Conservation (phyloP, 1,284 basidiomycete genomes). For the Malassezia nana region DNA sequence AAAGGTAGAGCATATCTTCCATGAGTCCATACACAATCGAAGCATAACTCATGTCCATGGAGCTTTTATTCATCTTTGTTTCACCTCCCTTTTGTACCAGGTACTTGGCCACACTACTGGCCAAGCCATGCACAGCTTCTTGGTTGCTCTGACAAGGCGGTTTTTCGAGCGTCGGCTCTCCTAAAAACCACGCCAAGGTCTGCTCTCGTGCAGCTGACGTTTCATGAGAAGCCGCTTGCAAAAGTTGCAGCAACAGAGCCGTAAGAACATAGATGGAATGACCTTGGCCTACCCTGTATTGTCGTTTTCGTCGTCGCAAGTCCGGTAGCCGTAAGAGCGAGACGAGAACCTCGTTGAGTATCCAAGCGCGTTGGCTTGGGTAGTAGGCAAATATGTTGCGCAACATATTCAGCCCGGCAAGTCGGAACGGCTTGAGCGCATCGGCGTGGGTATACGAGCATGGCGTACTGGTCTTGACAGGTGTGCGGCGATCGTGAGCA, state of each 20-base stretch:
- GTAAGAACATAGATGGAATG: constrained; percentile 79
- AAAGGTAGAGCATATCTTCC: constrained; percentile 72
- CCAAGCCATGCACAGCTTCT: constrained; percentile 13
- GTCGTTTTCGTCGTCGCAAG: constrained; percentile 71
- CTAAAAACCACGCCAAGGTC: constrained; percentile 18
- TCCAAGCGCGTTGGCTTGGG: constrained; percentile 81
- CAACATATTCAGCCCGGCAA: constrained; percentile 71
- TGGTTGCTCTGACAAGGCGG: neutral
- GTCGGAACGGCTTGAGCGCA: constrained; percentile 53
- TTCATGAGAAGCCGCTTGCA: constrained; percentile 62
- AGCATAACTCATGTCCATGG: constrained; percentile 55
- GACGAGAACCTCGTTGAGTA: constrained; percentile 84
- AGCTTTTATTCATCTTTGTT: constrained; percentile 30
- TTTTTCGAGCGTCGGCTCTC: neutral
- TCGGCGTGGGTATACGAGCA: neutral
- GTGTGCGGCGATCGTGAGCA: constrained; percentile 56
- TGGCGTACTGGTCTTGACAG: neutral
- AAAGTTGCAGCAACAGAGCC: constrained; percentile 82
- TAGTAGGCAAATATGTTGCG: constrained; percentile 75
- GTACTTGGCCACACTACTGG: constrained; percentile 68
- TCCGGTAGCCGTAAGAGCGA: constrained; percentile 82
- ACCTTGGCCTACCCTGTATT: constrained; percentile 53
- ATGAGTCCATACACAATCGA: constrained; percentile 80
- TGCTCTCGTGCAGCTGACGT: constrained; percentile 17
- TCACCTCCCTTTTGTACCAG: constrained; percentile 57